A percentile compares a stretch with the other conserved stretches of the same genome.
Evolutionary conservation across 495 filamentous ascomycete species (phyloP).

Genomic region (Podospora anserina): DNA sequence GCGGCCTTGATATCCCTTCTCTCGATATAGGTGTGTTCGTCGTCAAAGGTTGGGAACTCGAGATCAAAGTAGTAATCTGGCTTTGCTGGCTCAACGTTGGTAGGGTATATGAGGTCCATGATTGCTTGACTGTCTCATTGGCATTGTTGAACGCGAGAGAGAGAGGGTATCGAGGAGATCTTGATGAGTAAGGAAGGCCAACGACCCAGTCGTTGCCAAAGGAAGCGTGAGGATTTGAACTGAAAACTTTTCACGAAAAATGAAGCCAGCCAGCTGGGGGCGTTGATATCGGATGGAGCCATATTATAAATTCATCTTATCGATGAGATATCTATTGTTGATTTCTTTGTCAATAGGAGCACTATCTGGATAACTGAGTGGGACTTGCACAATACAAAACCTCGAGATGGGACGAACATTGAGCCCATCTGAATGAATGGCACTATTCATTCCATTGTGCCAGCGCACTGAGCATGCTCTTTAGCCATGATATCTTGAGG

Average conservation of each 20-base stretch:
- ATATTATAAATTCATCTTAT: neutral
- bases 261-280: neutral
- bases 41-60: neutral
- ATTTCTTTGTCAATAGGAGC: neutral
- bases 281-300: neutral
- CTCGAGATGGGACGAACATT: neutral
- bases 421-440: neutral
- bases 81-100: neutral
- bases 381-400: neutral
- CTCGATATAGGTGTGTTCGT: neutral
- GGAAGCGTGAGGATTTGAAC: neutral
- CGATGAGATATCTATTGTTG: neutral
- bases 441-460: neutral
- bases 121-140: neutral
- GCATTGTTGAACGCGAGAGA: neutral
- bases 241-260: neutral
- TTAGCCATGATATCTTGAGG: neutral
- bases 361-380: neutral
- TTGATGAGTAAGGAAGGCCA: neutral
- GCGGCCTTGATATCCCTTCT: slow-evolving; percentile 9
- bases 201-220: neutral
- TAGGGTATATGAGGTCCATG: neutral
- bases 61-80: neutral
- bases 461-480: neutral
- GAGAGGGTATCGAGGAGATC: neutral